A percentile compares a stretch with the other conserved stretches of the same genome.
These are phyloP conservation scores for Juncus inflexus DNA, from an alignment of 176 grass and related monocot species.

Conservation along the genomic window DNA sequence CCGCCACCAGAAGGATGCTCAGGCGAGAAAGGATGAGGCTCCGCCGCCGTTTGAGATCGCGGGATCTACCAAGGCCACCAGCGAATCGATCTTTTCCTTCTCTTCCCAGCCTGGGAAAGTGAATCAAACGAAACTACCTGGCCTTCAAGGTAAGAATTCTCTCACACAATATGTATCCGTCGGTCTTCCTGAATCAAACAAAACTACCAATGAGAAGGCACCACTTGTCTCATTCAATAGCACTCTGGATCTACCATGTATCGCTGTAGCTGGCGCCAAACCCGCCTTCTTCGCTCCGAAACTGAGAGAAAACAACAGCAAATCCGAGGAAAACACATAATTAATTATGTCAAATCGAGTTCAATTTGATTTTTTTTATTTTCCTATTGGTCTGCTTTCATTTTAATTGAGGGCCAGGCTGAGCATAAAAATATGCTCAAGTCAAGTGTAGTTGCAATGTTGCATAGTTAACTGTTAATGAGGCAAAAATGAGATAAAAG, in stretches of 20 bases:
- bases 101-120: neutral
- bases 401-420: too few relatives aligned
- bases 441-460: too few relatives aligned
- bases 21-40: neutral
- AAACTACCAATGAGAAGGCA: neutral
- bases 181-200: too few relatives aligned
- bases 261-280: slow-evolving; percentile 33
- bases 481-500: too few relatives aligned
- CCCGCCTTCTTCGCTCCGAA: slow-evolving; percentile 13
- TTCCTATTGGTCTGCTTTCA: too few relatives aligned
- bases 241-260: slow-evolving; percentile 23
- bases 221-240: slow-evolving; percentile 7
- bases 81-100: neutral
- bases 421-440: too few relatives aligned
- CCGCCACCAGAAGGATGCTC: neutral
- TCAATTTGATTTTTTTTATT: too few relatives aligned
- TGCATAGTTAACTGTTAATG: too few relatives aligned
- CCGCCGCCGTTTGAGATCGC: neutral
- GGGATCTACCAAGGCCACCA: slow-evolving; percentile 19
- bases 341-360: too few relatives aligned
- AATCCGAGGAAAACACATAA: slow-evolving; percentile 11
- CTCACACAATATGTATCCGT: too few relatives aligned
- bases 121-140: slow-evolving; percentile 13
- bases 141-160: too few relatives aligned
- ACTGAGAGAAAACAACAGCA: slow-evolving; percentile 25